These are phyloP conservation scores for Debaryomyces prosopidis DNA, from an alignment of 805 yeast genomes.

Conservation along the genomic window DNA sequence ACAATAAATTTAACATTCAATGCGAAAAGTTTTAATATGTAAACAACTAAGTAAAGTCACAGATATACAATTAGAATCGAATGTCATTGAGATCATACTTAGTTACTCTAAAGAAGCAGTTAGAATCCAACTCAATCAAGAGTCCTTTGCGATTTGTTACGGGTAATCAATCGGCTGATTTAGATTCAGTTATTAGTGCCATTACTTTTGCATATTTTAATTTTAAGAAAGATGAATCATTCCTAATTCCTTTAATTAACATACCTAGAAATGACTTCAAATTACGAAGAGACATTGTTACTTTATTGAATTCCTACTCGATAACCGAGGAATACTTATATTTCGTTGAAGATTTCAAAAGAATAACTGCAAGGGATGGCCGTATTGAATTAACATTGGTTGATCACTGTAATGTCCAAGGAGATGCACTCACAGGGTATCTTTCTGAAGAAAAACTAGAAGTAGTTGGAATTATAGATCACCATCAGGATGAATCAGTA, in stretches of 20 bases:
- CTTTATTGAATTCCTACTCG: constrained; percentile 47
- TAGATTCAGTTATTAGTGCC: constrained; percentile 85
- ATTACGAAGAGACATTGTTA: constrained; percentile 69
- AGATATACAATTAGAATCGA: neutral
- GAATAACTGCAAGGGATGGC: constrained; percentile 13
- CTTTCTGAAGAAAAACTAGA: constrained; percentile 22
- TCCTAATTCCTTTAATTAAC: constrained; percentile 71
- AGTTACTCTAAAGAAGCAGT: constrained; percentile 15
- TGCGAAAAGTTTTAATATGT: no score
- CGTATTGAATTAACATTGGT: constrained; percentile 60
- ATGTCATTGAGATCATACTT: constrained; percentile 32
- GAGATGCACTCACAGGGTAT: constrained; percentile 34
- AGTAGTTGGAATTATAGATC: constrained; percentile 70
- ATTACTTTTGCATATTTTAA: constrained; percentile 67
- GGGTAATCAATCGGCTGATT: constrained; percentile 85
- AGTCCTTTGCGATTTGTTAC: constrained; percentile 47
- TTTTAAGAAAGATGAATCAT: constrained; percentile 26
- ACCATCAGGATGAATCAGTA: constrained; percentile 72
- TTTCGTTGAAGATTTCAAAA: constrained; percentile 67
- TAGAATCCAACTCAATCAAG: constrained; percentile 11
- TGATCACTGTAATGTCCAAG: constrained; percentile 77
- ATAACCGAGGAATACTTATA: constrained; percentile 53
- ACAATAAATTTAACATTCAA: no score
- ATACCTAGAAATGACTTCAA: constrained; percentile 65
- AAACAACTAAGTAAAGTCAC: neutral